Evolutionary conservation across 169 alveolate genomes (phyloP).

Genomic region (Eimeria falciformis): DNA sequence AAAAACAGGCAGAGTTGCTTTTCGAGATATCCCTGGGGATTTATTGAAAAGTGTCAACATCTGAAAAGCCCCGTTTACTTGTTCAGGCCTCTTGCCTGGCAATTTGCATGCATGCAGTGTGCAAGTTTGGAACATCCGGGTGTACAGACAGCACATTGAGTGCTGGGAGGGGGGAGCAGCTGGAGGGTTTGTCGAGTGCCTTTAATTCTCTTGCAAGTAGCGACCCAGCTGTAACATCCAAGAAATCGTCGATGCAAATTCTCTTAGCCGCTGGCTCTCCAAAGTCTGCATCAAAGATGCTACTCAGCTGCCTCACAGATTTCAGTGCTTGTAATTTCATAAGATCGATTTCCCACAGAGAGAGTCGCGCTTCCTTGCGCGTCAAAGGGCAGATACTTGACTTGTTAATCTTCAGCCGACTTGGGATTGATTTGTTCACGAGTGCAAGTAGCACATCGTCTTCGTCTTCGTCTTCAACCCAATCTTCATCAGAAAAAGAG

Average conservation of each 20-base stretch:
- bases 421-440: background rate
- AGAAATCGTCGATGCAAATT: constrained; percentile 7
- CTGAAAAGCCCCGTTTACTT: background rate
- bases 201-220: constrained; percentile 30
- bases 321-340: background rate
- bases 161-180: background rate
- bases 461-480: background rate
- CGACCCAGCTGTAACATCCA: background rate
- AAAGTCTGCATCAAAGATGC: constrained; percentile 14
- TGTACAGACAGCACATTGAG: background rate
- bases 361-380: constrained; percentile 44
- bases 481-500: background rate
- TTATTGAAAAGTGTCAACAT: background rate
- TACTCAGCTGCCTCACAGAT: constrained; percentile 29
- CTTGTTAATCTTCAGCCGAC: background rate
- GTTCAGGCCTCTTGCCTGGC: background rate
- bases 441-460: background rate
- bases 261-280: background rate
- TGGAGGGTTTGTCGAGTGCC: background rate
- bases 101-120: constrained; percentile 11
- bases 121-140: background rate
- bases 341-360: constrained; percentile 74
- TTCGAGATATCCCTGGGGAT: background rate
- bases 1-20: background rate
- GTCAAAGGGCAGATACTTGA: background rate